Conservation (phyloP, 768 basidiomycete genomes). For the Amanita fuliginea region DNA sequence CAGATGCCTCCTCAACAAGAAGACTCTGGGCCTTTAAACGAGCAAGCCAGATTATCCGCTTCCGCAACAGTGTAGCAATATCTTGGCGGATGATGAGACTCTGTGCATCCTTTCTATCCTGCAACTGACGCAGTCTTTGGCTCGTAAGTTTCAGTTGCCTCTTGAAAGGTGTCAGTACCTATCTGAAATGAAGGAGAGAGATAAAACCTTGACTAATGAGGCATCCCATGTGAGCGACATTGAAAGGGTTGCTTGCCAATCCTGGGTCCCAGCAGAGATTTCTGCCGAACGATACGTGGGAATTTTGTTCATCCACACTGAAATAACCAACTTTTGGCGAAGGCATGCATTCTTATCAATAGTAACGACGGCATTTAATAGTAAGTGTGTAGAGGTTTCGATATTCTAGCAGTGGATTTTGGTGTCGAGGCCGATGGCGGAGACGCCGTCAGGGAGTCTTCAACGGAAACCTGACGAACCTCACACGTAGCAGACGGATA, state of each 20-base stretch:
- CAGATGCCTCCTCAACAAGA: conserved; percentile 49
- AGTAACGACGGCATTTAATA: conserved; percentile 5
- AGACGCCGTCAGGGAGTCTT: not conserved
- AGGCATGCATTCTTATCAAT: too few species aligned
- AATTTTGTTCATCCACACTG: too few species aligned
- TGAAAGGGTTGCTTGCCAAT: not conserved
- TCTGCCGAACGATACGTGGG: too few species aligned
- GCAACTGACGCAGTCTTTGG: conserved; percentile 57
- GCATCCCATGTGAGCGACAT: conserved; percentile 22
- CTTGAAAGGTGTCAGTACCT: conserved; percentile 23
- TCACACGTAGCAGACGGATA: not conserved
- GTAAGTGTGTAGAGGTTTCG: conserved; percentile 10
- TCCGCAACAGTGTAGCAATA: conserved; percentile 54
- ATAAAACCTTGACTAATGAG: conserved; percentile 23
- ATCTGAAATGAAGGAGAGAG: conserved; percentile 3
- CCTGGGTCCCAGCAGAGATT: too few species aligned
- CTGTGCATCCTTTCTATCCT: conserved; percentile 59
- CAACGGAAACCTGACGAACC: not conserved
- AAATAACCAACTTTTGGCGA: too few species aligned
- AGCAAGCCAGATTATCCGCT: conserved; percentile 50
- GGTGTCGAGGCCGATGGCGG: not conserved
- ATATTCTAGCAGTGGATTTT: conserved; percentile 9
- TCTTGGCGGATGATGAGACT: conserved; percentile 52
- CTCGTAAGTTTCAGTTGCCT: conserved; percentile 51
- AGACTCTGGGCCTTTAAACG: conserved; percentile 64